Conservation (phyloP, 2,329 filamentous ascomycete genomes). For the Phoma sp. region DNA sequence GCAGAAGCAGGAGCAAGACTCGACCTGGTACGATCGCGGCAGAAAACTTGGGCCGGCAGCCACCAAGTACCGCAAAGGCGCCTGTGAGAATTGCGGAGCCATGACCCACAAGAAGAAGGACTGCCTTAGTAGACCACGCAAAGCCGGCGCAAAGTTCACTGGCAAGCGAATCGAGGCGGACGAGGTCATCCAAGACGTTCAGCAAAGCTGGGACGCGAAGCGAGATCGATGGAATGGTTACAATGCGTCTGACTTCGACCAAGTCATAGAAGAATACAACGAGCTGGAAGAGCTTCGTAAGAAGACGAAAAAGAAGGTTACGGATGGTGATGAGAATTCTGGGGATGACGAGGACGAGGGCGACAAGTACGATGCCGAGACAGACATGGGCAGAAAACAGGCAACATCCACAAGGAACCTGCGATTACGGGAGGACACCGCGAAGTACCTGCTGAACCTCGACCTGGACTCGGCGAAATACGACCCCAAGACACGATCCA, state of each 20-base stretch:
- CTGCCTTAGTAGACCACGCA: slow-evolving; percentile 86
- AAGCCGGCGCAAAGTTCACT: slow-evolving; percentile 89
- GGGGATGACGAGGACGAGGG: slow-evolving; percentile 60
- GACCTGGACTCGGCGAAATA: slow-evolving; percentile 97
- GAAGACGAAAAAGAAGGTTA: slow-evolving; percentile 50
- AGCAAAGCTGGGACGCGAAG: slow-evolving; percentile 95
- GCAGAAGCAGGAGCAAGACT: slow-evolving; percentile 71
- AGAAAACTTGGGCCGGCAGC: slow-evolving; percentile 84
- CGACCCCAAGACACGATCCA: slow-evolving; percentile 91
- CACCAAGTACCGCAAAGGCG: slow-evolving; percentile 96
- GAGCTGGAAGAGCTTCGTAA: slow-evolving; percentile 78
- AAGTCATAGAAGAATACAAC: slow-evolving; percentile 88
- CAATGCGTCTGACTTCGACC: slow-evolving; percentile 82
- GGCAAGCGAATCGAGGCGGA: slow-evolving; percentile 94
- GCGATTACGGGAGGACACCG: slow-evolving; percentile 92
- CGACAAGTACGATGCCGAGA: slow-evolving; percentile 85
- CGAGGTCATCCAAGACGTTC: slow-evolving; percentile 82
- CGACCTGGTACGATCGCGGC: slow-evolving; percentile 92
- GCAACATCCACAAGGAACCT: slow-evolving; percentile 89
- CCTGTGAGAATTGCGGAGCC: slow-evolving; percentile 96
- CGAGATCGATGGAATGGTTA: slow-evolving; percentile 99
- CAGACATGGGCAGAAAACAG: slow-evolving; percentile 94
- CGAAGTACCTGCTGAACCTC: slow-evolving; percentile 93
- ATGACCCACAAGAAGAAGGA: slow-evolving; percentile 97
- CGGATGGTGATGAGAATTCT: slow-evolving; percentile 53